Conservation (phyloP, 2,329 filamentous ascomycete species). For the Trichoderma simmonsii region DNA sequence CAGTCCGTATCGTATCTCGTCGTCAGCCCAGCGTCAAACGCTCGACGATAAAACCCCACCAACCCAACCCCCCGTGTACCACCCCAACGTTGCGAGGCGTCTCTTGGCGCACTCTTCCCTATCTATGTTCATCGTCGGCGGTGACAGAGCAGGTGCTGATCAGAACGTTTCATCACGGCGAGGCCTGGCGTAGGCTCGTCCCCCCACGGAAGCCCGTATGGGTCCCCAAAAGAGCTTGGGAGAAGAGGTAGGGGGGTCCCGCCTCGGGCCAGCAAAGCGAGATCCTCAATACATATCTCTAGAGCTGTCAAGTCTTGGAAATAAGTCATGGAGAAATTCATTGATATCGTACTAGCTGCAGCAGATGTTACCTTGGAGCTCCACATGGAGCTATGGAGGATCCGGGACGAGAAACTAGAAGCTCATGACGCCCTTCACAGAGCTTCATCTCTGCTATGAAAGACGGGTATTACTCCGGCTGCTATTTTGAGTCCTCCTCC, state of each 20-base stretch:
- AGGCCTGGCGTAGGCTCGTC: not conserved
- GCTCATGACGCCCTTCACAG: not conserved
- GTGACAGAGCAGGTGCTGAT: not conserved
- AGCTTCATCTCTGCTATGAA: not conserved
- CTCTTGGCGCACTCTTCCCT: not conserved
- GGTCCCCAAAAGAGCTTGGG: not conserved
- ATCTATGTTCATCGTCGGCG: not conserved
- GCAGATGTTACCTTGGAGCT: not conserved
- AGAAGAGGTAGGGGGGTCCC: not conserved
- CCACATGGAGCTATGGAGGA: not conserved
- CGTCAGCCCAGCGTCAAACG: not conserved
- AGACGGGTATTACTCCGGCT: not conserved
- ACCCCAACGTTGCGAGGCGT: constrained; percentile 16
- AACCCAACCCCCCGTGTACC: constrained; percentile 11
- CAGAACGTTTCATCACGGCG: constrained; percentile 16
- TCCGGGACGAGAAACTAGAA: not conserved
- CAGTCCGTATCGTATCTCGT: not conserved
- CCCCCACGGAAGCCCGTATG: constrained; percentile 10
- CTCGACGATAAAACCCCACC: constrained; percentile 5
- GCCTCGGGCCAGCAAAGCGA: not conserved
- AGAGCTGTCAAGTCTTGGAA: not conserved
- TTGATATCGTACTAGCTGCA: not conserved
- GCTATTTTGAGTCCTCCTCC: not conserved
- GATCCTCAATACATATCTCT: not conserved
- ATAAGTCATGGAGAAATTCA: not conserved